Base-by-base conservation (phyloP, 2,329 filamentous ascomycete genomes). In the Myriosclerotinia scirpicola region DNA sequence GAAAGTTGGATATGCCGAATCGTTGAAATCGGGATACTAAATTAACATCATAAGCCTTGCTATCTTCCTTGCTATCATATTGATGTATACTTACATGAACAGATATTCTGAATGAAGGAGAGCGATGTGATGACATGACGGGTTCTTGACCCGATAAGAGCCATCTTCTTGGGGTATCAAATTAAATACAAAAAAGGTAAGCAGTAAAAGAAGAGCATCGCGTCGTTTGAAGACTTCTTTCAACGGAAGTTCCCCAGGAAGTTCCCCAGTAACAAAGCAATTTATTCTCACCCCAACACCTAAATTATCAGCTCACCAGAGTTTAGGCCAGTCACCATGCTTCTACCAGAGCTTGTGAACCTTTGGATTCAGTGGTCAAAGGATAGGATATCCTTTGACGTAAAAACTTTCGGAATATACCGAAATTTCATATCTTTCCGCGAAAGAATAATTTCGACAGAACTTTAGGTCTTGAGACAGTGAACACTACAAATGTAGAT, bases 1-100 rank as follows among this genome's bases (percentile, higher is more conserved):
- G 8, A 64, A 44, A 6, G 61, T 64, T 20, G 38, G 61, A n/a
- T 20, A 55, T 55, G 15, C 42, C 56, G 42, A 59, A 59, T 48
- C 20, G 6, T 59, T 34, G 44, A 12, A 48, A 9, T 59, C 56
- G 20, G 56, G 56, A 48, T 36, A 48, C 56, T 59, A 36, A 22
- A 14, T 22, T 12, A n/a, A 30, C 30, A n/a, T 30, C 3, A 26
- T 59, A 22, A 59, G 56, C 30, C 12, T 48, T 26, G 42, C 5
- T 36, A 34, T 59, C 6, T 22, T 17, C 30, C 17, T 14, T 22
- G 30, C 8, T 36, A 15, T 48, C 20, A 22, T 8, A 15, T 59
- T 15, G 11, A 15, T 34, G 2, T 59, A 22, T 59, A 59, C 56
- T 48, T 15, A 59, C 56, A 36, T 59, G 56, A 48, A 59, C 56